phyloP scores from a whole-genome alignment of 2,329 filamentous ascomycete genomes.

The Penicillium sp. region DNA sequence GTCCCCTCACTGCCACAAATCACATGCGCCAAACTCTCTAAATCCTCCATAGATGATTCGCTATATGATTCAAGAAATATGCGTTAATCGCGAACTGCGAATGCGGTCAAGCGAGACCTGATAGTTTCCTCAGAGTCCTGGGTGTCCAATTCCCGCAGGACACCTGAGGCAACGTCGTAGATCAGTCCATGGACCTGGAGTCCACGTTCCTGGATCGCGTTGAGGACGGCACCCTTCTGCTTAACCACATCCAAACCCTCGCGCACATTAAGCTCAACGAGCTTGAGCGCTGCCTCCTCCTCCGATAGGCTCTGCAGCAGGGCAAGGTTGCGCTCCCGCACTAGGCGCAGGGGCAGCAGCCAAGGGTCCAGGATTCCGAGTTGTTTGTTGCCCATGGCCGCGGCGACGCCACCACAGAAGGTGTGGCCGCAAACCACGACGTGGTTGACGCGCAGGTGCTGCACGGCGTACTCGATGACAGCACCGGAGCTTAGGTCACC shows the following conservation, averaged over 20 bases:
- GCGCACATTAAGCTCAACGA: conserved; percentile 77
- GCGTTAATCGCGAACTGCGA: conserved; percentile 33
- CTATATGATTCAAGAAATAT: neutral
- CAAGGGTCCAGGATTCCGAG: conserved; percentile 63
- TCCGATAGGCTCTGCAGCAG: conserved; percentile 49
- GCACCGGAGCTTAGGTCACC: conserved; percentile 73
- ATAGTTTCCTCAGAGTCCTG: conserved; percentile 42
- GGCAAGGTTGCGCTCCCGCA: conserved; percentile 55
- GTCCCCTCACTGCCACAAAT: neutral
- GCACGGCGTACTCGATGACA: conserved; percentile 78
- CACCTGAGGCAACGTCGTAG: conserved; percentile 64
- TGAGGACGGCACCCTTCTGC: conserved; percentile 67
- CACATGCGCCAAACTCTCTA: conserved; percentile 7
- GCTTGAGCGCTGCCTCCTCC: conserved; percentile 56
- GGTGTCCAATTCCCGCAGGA: conserved; percentile 54
- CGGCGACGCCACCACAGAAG: conserved; percentile 59
- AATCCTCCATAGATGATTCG: neutral
- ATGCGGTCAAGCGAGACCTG: conserved; percentile 41
- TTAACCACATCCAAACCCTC: conserved; percentile 66
- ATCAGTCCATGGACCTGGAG: conserved; percentile 76
- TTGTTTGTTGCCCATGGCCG: conserved; percentile 56
- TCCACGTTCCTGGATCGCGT: conserved; percentile 69
- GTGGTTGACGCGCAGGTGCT: conserved; percentile 66
- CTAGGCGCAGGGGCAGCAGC: conserved; percentile 57
- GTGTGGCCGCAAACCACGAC: conserved; percentile 64